Evolutionary conservation across 2,329 filamentous ascomycete species (phyloP), one percentile per base, ranked within the genome.

Genomic region (Hymenoscyphus repandus): DNA sequence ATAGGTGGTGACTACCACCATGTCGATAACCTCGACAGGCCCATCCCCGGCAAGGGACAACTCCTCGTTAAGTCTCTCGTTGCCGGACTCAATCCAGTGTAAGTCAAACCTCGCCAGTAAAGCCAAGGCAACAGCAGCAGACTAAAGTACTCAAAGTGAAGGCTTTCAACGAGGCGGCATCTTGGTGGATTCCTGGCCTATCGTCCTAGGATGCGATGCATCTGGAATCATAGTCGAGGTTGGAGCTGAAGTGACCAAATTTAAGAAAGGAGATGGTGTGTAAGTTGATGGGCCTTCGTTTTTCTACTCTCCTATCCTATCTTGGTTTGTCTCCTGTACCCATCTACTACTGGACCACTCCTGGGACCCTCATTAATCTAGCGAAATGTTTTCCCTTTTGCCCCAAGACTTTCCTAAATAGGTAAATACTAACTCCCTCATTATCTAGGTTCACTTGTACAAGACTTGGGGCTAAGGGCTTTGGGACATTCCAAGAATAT

Each of bases 31-130:
- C 44, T 66, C 12, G 51, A 54, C 11, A 54, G 58, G 17, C 66
- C 64, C 5, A 60, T 33, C 0, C 67, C 68, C n/a, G 63, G 60
- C 5, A 56, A 58, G 5, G 62, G 61, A 7, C 68, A 71, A 42
- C 62, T 65, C 2, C 56, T 71, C 2, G 68, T 71, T 4, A 70
- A 68, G 52, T 68, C 63, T 6, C 60, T 70, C 6, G 62, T 61
- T 13, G 61, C 69, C 0, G 67, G 60, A 1, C 62, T 72, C 34
- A 71, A 71, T 48, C 66, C 67, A 0, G 62, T 71, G 69, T 72
- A 66, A 38, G 51, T 15, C 3, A n/a, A 20, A 13, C 5, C n/a
- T 17, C 12, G 1, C 6, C 17, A 11, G 11, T 9, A n/a, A 27
- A 22, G 1, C 27, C 17, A 44, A 34, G 20, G 31, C 32, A 68